phyloP scores from a whole-genome alignment of 805 yeast genomes.

The Saccharomycopsis sp. region DNA sequence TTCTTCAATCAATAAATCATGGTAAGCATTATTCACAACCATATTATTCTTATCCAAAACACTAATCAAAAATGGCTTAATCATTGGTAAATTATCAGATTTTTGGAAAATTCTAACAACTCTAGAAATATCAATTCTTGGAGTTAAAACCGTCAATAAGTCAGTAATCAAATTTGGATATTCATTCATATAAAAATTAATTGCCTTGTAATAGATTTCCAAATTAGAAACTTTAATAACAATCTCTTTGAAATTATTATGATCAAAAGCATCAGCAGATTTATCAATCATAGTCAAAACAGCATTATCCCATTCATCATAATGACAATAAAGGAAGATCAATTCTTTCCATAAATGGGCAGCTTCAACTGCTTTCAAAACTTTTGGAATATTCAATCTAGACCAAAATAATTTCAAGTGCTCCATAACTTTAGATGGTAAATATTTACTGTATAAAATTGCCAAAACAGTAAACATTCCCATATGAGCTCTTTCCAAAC shows the following conservation, averaged over 20 bases:
- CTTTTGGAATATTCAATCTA: constrained; percentile 95
- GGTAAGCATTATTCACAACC: constrained; percentile 91
- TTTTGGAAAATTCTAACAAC: constrained; percentile 91
- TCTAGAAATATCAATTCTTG: constrained; percentile 90
- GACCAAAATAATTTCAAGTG: constrained; percentile 98
- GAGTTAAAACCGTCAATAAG: constrained; percentile 71
- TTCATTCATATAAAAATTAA: constrained; percentile 86
- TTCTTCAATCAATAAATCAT: constrained; percentile 91
- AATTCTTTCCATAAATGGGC: constrained; percentile 96
- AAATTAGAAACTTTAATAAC: constrained; percentile 91
- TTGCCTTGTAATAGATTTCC: constrained; percentile 95
- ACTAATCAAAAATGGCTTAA: constrained; percentile 89
- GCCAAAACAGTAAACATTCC: constrained; percentile 99
- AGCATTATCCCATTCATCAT: constrained; percentile 99
- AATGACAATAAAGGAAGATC: constrained; percentile 93
- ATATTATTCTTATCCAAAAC: constrained; percentile 87
- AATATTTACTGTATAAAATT: constrained; percentile 80
- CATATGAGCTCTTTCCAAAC: constrained; percentile 98
- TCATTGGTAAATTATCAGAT: constrained; percentile 92
- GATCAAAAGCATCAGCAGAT: constrained; percentile 89
- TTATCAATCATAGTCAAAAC: constrained; percentile 94
- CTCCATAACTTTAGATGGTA: constrained; percentile 87
- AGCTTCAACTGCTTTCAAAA: constrained; percentile 83
- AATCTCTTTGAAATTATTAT: constrained; percentile 87
- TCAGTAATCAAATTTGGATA: constrained; percentile 90